Base-by-base conservation (phyloP, 257 asterid genomes). In the Gentiana dahurica region DNA sequence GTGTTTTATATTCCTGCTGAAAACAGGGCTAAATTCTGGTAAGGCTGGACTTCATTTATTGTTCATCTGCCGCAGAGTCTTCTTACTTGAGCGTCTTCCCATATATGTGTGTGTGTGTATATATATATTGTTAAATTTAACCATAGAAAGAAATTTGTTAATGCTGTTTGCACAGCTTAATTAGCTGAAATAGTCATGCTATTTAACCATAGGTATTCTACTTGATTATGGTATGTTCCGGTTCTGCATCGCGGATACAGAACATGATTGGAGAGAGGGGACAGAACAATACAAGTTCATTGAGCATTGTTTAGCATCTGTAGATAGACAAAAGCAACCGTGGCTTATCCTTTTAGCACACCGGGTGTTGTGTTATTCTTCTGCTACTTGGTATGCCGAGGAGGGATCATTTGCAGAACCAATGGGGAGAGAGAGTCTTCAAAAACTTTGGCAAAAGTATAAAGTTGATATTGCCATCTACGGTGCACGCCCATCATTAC, bases 1-100 rank as follows among this genome's bases (percentile, higher is more conserved):
- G 77, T 84, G 87, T 90, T 87, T 57, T 90, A 65, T 15, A 85
- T 79, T 65, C 98, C 98, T 63, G 85, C 98, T 39, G 95, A 90
- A 61, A 90, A 90, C 64, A 78, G 95, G 69, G 96, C 84, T 55
- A 90, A 90, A 38, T 90, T 87, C 77, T 87, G 98, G 98, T 90
- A 77, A 5, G 65, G 12, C 47, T n/a, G 15, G 2, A n/a, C 12
- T 15, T 15, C 13, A 15, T 15, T 15, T 15, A 15, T 15, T 15
- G 24, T 15, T 15, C 24, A 15, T 15, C 24, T 15, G 24, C 24
- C 24, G 24, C 24, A 15, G 24, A 15, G 24, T 15, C 24, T 15
- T 15, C 24, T 15, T 15, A 15, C 24, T 15, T 15, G 24, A 15
- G 24, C 24, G 24, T 15, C 24, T 15, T 15, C 24, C 24, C 24